Conservation (phyloP, 2,329 filamentous ascomycete genomes). For the Ceratocystis variospora region DNA sequence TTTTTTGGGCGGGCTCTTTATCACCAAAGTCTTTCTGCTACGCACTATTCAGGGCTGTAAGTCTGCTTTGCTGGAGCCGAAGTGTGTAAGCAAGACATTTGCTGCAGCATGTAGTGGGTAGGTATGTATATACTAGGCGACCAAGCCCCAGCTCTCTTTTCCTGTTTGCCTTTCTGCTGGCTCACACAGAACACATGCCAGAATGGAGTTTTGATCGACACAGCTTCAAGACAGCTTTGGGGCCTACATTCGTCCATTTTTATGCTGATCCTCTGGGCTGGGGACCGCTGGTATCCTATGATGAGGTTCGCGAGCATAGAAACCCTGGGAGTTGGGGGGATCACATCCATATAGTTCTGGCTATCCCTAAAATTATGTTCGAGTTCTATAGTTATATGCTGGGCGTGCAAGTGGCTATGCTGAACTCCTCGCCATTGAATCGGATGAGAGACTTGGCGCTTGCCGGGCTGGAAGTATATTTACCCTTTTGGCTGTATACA, state of each 20-base stretch:
- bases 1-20: not conserved
- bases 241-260: not conserved
- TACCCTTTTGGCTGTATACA: slow-evolving; percentile 33
- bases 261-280: not conserved
- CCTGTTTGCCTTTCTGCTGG: not conserved
- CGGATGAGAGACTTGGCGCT: slow-evolving; percentile 33
- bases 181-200: not conserved
- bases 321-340: slow-evolving; percentile 20
- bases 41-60: no score
- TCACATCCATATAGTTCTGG: slow-evolving; percentile 41
- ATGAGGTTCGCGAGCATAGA: slow-evolving; percentile 18
- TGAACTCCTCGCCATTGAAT: slow-evolving; percentile 37
- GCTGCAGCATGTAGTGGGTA: not conserved
- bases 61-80: no score
- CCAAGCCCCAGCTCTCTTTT: not conserved
- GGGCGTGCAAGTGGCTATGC: slow-evolving; percentile 30
- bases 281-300: not conserved
- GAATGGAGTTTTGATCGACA: not conserved
- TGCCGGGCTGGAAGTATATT: slow-evolving; percentile 36
- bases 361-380: slow-evolving; percentile 32
- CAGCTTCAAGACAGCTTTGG: not conserved
- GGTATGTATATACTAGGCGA: not conserved
- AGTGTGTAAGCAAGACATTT: no score
- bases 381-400: slow-evolving; percentile 45
- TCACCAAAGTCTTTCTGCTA: not conserved